Evolutionary conservation across 192 early-diverging fungal genomes (phyloP).

Genomic region (Polychytrium aggregatum): DNA sequence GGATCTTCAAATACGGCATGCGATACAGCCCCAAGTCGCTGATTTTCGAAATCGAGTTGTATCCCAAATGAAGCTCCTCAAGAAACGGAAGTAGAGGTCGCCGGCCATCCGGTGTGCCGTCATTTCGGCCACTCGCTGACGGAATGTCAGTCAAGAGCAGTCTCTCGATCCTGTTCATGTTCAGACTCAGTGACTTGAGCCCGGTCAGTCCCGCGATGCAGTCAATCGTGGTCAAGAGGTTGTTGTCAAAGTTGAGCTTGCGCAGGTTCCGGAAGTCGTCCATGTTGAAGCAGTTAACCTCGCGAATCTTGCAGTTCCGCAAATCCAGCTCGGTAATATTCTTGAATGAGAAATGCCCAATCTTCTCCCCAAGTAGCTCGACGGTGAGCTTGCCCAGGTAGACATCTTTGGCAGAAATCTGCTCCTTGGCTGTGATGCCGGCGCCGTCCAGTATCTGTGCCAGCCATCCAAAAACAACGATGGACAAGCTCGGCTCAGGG

Average conservation of each 20-base stretch:
- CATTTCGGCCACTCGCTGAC: neutral
- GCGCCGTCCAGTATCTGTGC: constrained; percentile 42
- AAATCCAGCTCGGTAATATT: constrained; percentile 47
- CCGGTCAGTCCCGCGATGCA: constrained; percentile 27
- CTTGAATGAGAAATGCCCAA: constrained; percentile 43
- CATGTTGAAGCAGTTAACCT: constrained; percentile 42
- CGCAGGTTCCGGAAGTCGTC: constrained; percentile 42
- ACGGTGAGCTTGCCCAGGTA: constrained; percentile 48
- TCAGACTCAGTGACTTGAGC: constrained; percentile 32
- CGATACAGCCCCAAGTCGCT: constrained; percentile 38
- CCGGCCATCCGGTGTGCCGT: neutral
- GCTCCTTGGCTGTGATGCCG: constrained; percentile 40
- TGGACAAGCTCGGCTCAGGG: neutral
- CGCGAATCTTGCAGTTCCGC: constrained; percentile 49
- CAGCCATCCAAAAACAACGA: neutral
- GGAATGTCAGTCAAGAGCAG: constrained; percentile 23
- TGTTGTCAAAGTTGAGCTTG: constrained; percentile 47
- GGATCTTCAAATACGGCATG: constrained; percentile 30
- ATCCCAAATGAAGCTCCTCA: constrained; percentile 46
- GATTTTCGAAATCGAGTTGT: constrained; percentile 38
- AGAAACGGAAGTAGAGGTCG: constrained; percentile 27
- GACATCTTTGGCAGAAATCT: constrained; percentile 32
- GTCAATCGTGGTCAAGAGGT: constrained; percentile 38
- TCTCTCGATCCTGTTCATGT: constrained; percentile 42
- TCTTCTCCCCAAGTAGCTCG: constrained; percentile 46